These are phyloP conservation scores for Termitomyces sp. DNA, from an alignment of 768 basidiomycete genomes.

Conservation along the genomic window DNA sequence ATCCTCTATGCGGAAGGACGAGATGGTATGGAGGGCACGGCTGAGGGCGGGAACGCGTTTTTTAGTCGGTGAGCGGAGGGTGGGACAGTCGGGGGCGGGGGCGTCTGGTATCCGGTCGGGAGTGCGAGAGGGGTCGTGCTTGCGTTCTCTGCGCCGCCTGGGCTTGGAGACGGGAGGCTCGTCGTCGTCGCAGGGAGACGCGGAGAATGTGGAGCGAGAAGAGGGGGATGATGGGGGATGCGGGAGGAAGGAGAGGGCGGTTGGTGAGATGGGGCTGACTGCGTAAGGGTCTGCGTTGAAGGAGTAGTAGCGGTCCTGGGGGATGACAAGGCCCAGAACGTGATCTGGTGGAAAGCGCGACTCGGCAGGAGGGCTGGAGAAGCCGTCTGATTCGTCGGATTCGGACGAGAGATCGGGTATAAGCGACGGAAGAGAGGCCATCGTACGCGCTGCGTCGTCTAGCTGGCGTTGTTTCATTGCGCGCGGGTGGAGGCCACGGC, in stretches of 20 bases:
- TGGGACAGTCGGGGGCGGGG: constrained; percentile 13
- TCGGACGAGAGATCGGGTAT: constrained; percentile 63
- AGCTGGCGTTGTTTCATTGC: constrained; percentile 13
- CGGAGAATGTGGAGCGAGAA: constrained; percentile 20
- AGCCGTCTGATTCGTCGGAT: constrained; percentile 65
- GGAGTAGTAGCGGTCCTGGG: constrained; percentile 2
- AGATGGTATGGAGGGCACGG: constrained; percentile 19
- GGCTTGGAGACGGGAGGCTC: constrained; percentile 19
- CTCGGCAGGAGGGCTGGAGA: constrained; percentile 35
- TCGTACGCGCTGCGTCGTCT: no score
- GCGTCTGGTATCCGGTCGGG: constrained; percentile 39
- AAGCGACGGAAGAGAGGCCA: constrained; percentile 40
- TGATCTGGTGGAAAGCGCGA: constrained; percentile 4
- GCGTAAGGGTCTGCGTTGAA: constrained; percentile 19
- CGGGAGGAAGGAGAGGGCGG: constrained; percentile 37
- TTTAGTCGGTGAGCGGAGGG: constrained; percentile 15
- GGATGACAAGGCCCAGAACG: constrained; percentile 29
- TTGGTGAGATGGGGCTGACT: constrained; percentile 15
- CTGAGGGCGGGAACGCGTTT: constrained; percentile 16
- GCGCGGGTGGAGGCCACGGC: constrained; percentile 47
- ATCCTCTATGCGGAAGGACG: constrained; percentile 30
- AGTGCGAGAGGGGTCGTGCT: constrained; percentile 34
- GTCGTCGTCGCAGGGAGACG: constrained; percentile 10
- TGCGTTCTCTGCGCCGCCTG: constrained; percentile 28
- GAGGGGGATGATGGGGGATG: constrained; percentile 30